Base-by-base conservation (phyloP, 2,329 filamentous ascomycete species). In the Cladophialophora carrionii region DNA sequence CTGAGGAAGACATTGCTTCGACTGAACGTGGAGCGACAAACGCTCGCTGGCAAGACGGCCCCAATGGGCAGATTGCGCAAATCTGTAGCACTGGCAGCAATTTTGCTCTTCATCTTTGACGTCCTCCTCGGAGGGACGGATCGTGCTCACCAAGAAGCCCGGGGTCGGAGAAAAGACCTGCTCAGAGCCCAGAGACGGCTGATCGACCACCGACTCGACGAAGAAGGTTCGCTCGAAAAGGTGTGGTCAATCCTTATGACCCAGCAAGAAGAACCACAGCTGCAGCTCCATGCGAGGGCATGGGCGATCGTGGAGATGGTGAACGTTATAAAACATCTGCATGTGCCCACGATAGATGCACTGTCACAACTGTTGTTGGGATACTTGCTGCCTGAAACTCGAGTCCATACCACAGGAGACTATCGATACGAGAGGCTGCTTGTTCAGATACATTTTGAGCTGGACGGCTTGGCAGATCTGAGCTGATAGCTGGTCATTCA, bases 291-390 rank as follows among this genome's bases (percentile, higher is more conserved):
- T 37, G 53, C 57, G 17, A 41, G 57, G 24, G 34, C 63, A 24
- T 65, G 63, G 63, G 29, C 63, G 46, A 53, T 65, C n/a, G 63
- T 61, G 12, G 63, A 65, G 41, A 61, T 65, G 57, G 63, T 61
- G 31, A 65, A 65, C 26, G 57, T 56, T 22, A 22, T 61, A 43
- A 65, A 65, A 43, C 63, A 65, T 43, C 34, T 65, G 32, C 43
- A 53, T 24, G 58, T 57, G 12, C 24, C 41, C 32, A 65, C 63
- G 43, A 48, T 65, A 20, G 63, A 65, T 22, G 31, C 63, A 32
- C 29, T 65, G 53, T 61, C 63, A n/a, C 51, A 51, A 57, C 52
- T 61, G 29, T n/a, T 65, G 32, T 29, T 61, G 22, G 52, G 46
- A 10, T 65, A 51, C 46, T 31, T 65, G 32, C 53, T 65, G 22